Base-by-base conservation (phyloP, 768 basidiomycete genomes). In the Phanerochaete sordida region DNA sequence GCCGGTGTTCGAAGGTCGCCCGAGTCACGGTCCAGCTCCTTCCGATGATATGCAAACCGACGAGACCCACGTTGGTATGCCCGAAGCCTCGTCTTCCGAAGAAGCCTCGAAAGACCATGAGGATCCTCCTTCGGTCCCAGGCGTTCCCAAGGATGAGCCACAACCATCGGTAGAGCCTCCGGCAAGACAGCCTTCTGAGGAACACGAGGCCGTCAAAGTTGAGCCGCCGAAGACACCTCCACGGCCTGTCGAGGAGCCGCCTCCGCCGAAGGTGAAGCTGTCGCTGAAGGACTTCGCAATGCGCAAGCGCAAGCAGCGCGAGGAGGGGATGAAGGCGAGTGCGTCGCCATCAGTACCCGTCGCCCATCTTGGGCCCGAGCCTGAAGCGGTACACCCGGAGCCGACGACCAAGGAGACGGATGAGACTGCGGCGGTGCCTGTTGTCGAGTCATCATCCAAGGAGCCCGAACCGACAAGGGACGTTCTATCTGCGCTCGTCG, bases 211-310 rank as follows among this genome's bases (percentile, higher is more conserved):
- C 6, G 26, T 49, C 48, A 27, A 27, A 16, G 24, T 15, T 13
- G 48, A 49, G 48, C 48, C 48, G 24, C 24, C 16, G 4, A 16
- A 26, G 26, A 27, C 24, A 2, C 16, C 48, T 26, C 48, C 24
- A 28, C 16, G 13, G 6, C 26, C 48, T 49, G 31, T 33, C 5
- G 50, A 51, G 21, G 50, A 51, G 0, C 23, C 23, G 2, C 53
- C 53, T 73, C 70, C 13, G 72, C 73, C 6, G 50, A 83, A 85
- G 46, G 84, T 84, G 63, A 78, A 79, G 60, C 65, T 85, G 70
- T 82, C 84, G 0, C 68, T 86, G 50, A 81, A 80, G 64, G 84
- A 86, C 61, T 86, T 84, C 64, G 81, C 78, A 30, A 57, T 81
- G 30, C 71, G 85, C 58, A 84, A 79, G 76, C 80, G 79, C 75